A percentile compares a stretch with the other conserved stretches of the same genome.
phyloP scores from a whole-genome alignment of 2,329 filamentous ascomycete genomes.

The Fusarium sp. region DNA sequence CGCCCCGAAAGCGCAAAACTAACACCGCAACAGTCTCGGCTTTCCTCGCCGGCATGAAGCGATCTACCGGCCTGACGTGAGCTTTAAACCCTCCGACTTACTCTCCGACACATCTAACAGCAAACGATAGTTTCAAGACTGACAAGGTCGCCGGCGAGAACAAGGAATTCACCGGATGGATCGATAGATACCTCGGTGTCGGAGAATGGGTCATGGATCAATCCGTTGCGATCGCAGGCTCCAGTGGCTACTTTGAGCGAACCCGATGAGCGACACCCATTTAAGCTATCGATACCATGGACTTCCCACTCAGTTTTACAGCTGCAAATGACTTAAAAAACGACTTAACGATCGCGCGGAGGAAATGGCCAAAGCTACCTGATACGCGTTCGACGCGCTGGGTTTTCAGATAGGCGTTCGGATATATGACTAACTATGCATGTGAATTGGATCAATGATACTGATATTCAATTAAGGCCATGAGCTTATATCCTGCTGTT shows the following conservation, averaged over 20 bases:
- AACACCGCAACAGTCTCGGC: constrained; percentile 77
- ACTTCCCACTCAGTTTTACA: constrained; percentile 16
- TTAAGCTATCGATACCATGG: constrained; percentile 30
- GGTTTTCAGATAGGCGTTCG: constrained; percentile 40
- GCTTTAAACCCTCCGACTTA: constrained; percentile 52
- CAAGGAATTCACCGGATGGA: constrained; percentile 85
- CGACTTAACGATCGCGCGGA: constrained; percentile 20
- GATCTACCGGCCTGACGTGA: constrained; percentile 97
- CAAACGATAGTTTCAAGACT: constrained; percentile 78
- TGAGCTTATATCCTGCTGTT: neutral
- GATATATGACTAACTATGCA: constrained; percentile 38
- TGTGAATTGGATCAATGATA: constrained; percentile 40
- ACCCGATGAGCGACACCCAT: constrained; percentile 66
- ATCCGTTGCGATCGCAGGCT: constrained; percentile 89
- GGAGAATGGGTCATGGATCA: constrained; percentile 99
- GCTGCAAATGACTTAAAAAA: constrained; percentile 1
- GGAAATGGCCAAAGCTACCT: constrained; percentile 15
- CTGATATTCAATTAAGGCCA: constrained; percentile 20
- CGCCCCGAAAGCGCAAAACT: neutral
- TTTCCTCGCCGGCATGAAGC: constrained; percentile 95
- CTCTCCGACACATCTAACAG: constrained; percentile 32
- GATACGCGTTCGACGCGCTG: constrained; percentile 20
- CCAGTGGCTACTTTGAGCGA: constrained; percentile 90
- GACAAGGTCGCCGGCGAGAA: constrained; percentile 83
- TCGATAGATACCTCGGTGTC: constrained; percentile 91